Base-by-base conservation (phyloP, 2,329 filamentous ascomycete genomes). In the Diaporthe citri region DNA sequence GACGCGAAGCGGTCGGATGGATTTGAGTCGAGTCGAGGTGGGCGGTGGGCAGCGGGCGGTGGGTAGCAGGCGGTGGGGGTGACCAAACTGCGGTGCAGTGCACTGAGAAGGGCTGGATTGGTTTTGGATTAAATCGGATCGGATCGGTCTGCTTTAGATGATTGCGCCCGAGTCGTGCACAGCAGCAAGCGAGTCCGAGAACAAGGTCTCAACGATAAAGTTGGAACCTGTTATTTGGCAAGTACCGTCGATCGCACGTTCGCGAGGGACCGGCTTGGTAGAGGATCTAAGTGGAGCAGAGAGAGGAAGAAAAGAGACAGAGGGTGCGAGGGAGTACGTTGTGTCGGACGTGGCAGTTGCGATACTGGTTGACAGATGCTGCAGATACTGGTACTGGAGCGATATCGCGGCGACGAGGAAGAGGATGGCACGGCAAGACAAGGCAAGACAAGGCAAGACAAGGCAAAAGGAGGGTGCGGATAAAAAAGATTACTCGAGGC, bases 321-420 rank as follows among this genome's bases (percentile, higher is more conserved):
- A 56, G 57, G 8, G 13, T 10, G 57, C 22, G 66, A 57, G 55
- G 3, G 67, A 71, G 36, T 62, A 75, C 74, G 70, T 75, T 73
- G 39, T 74, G 71, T 64, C 71, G 71, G 74, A 74, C 74, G 64
- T 74, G 71, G 64, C 67, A 72, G 60, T 52, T 51, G 43, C 41
- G 43, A 67, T 67, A 28, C 43, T 51, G 62, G 43, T 22, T 25
- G 62, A 39, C 28, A 36, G 62, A 17, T 67, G 62, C 62, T 52
- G 46, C 46, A 52, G 62, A 51, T 25, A 36, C 62, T 22, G 48
- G 48, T 31, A 31, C 34, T 41, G 64, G 46, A 67, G 48, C 64
- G 48, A 39, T 69, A 41, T 69, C 64, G 34, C 64, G 64, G 48
- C 48, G 64, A 41, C 15, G 48, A 55, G n/a, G 64, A 69, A 34